Evolutionary conservation across 352 stramenopile species (phyloP).

Genomic region (Phytophthora megakarya): DNA sequence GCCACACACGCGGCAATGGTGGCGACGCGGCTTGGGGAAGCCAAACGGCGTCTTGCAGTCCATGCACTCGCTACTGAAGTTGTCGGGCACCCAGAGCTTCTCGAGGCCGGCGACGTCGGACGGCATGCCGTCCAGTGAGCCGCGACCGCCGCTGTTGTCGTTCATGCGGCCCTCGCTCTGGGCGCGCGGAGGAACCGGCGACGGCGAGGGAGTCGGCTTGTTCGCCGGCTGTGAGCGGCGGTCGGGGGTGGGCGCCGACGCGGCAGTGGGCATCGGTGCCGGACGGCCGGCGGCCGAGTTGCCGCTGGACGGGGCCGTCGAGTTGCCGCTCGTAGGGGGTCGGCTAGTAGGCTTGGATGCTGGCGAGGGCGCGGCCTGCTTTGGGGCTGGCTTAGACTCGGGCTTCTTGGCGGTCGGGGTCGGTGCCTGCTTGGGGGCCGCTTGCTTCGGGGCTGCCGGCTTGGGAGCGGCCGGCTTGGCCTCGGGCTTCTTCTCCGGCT

Average conservation of each 20-base stretch:
- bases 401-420: conserved; percentile 5
- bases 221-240: conserved; percentile 21
- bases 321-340: conserved; percentile 40
- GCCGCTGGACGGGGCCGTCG: conserved; percentile 6
- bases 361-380: conserved; percentile 14
- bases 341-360: conserved; percentile 30
- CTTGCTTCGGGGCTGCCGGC: conserved; percentile 17
- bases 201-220: conserved; percentile 6
- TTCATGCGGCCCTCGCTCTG: conserved; percentile 41
- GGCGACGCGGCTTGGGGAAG: conserved; percentile 79
- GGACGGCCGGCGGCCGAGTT: conserved; percentile 16
- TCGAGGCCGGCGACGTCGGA: conserved; percentile 73
- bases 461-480: conserved; percentile 10
- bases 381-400: conserved; percentile 16
- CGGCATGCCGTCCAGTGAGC: conserved; percentile 58
- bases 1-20: conserved; percentile 87
- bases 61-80: conserved; percentile 89
- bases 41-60: conserved; percentile 85
- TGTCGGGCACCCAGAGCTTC: conserved; percentile 88
- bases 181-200: conserved; percentile 19
- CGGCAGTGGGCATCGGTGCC: conserved; percentile 28
- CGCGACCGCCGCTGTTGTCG: conserved; percentile 34
- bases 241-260: conserved; percentile 31
- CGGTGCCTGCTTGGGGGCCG: conserved; percentile 16
- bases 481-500: conserved; percentile 24